These are phyloP conservation scores for Fusarium sp. DNA, from an alignment of 2,329 filamentous ascomycete species.

Conservation along the genomic window DNA sequence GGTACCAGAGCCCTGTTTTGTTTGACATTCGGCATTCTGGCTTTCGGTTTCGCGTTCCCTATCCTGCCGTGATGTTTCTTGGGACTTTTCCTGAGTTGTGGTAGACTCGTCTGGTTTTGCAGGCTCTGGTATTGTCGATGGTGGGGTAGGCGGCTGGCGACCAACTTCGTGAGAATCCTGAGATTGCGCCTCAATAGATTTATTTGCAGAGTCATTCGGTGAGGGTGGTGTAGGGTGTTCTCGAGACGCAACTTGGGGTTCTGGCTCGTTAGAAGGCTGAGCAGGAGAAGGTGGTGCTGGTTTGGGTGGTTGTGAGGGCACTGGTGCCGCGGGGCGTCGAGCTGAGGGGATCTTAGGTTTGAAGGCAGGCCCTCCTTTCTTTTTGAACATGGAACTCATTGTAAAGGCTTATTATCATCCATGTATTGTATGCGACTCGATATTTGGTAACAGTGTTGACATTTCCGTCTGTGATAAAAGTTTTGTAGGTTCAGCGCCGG, in stretches of 20 bases:
- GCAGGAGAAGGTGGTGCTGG: constrained; percentile 29
- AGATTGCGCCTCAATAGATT: constrained; percentile 18
- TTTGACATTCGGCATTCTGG: constrained; percentile 1
- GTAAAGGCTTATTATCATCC: constrained; percentile 49
- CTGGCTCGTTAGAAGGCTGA: constrained; percentile 31
- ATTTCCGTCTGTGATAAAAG: constrained; percentile 32
- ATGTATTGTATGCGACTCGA: constrained; percentile 31
- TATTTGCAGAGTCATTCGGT: constrained; percentile 4
- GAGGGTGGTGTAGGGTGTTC: constrained; percentile 10
- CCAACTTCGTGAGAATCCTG: constrained; percentile 29
- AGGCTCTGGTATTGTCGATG: constrained; percentile 39
- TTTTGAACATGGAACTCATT: constrained; percentile 80
- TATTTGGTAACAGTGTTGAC: constrained; percentile 31
- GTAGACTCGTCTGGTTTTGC: constrained; percentile 26
- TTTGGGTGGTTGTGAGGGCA: constrained; percentile 46
- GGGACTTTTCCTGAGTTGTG: constrained; percentile 5
- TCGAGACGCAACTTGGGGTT: constrained; percentile 22
- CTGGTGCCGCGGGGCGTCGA: constrained; percentile 64
- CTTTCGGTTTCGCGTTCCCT: not conserved
- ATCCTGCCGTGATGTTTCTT: constrained; percentile 8
- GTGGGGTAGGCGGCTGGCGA: constrained; percentile 45
- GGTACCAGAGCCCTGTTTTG: not conserved
- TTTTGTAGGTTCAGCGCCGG: constrained; percentile 17
- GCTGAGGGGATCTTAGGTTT: constrained; percentile 77
- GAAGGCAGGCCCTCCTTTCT: constrained; percentile 74